Conservation (phyloP, 2,329 filamentous ascomycete genomes). For the Trichoderma harzianum region DNA sequence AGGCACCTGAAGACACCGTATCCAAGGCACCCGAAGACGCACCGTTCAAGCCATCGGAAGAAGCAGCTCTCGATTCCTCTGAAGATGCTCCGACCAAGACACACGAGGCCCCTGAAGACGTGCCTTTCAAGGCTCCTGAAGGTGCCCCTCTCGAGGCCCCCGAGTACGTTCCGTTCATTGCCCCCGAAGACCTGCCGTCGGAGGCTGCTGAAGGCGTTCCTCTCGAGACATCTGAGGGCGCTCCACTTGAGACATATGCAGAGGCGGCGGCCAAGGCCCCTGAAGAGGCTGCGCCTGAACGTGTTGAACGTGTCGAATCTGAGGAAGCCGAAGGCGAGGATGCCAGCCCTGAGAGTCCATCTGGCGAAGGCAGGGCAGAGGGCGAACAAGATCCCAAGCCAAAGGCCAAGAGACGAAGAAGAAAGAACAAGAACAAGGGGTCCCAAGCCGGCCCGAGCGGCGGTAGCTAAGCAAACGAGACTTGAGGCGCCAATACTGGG, state of each 20-base stretch:
- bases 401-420: constrained; percentile 18
- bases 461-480: constrained; percentile 1
- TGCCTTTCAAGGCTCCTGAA: not conserved
- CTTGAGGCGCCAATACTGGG: not conserved
- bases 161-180: not conserved
- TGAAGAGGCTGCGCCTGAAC: not conserved
- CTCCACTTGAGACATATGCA: not conserved
- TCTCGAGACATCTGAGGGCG: not conserved
- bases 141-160: not conserved
- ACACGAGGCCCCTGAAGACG: not conserved
- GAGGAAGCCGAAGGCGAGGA: constrained; percentile 7
- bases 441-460: constrained; percentile 17
- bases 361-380: not conserved
- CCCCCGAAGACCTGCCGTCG: not conserved
- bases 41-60: not conserved
- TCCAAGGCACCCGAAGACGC: not conserved
- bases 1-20: not conserved
- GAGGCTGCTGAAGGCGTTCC: not conserved
- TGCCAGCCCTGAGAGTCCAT: not conserved
- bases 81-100: not conserved
- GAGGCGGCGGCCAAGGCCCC: not conserved
- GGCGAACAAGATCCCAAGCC: constrained; percentile 17
- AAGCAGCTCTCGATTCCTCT: not conserved
- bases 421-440: constrained; percentile 21
- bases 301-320: not conserved